These are phyloP conservation scores for Castanea sativa DNA, from an alignment of 306 rosid genomes.

Conservation along the genomic window DNA sequence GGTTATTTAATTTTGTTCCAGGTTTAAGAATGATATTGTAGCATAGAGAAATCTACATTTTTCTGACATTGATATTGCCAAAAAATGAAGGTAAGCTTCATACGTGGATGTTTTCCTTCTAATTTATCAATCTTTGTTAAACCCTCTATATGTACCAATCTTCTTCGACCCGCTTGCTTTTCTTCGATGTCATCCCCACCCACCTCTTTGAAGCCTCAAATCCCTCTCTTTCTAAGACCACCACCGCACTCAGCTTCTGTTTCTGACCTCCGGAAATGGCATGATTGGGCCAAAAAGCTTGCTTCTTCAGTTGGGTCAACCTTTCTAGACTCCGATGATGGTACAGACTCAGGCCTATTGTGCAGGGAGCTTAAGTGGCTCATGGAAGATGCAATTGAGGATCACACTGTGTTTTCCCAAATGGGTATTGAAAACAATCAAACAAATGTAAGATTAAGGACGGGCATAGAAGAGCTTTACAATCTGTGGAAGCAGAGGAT, in stretches of 20 bases:
- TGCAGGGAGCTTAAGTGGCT: conserved; percentile 87
- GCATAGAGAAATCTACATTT: not conserved
- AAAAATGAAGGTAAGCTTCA: conserved; percentile 51
- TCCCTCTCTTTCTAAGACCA: conserved; percentile 68
- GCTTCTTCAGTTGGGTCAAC: conserved; percentile 64
- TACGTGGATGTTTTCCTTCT: conserved; percentile 19
- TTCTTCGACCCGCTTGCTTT: conserved; percentile 32
- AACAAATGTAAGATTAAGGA: conserved; percentile 38
- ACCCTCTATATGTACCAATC: conserved; percentile 17
- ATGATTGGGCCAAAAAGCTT: conserved; percentile 64
- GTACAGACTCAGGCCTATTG: conserved; percentile 63
- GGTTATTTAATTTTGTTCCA: not conserved
- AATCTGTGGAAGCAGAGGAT: conserved; percentile 75
- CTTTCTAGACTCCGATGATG: conserved; percentile 60
- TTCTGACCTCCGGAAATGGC: conserved; percentile 66
- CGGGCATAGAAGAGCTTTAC: conserved; percentile 56
- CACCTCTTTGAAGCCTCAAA: conserved; percentile 41
- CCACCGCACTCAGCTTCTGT: conserved; percentile 49
- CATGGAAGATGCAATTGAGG: conserved; percentile 59
- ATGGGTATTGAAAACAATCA: conserved; percentile 10
- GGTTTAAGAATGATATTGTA: not conserved
- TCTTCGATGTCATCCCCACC: conserved; percentile 21
- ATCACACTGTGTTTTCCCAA: conserved; percentile 14
- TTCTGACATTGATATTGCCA: conserved; percentile 7
- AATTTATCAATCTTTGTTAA: conserved; percentile 26